Evolutionary conservation across 352 stramenopile species (phyloP), one percentile per base, ranked within the genome.

Genomic region (Pythium guiyangense): DNA sequence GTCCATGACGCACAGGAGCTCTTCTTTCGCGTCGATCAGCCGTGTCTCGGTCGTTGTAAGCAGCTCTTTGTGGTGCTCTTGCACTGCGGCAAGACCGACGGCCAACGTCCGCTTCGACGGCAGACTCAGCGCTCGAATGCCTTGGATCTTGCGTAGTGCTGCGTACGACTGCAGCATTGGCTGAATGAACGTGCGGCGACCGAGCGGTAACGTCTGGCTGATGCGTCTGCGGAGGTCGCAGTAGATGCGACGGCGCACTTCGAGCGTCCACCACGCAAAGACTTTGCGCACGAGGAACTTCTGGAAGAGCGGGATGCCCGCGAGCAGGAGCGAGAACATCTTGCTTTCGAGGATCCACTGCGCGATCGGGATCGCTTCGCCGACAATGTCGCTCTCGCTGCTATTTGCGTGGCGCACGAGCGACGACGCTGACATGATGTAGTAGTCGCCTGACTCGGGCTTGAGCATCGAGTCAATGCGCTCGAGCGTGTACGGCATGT

Each of bases 291-390:
- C 48, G 18, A 88, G 48, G 35, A 91, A 86, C 34, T 89, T 87
- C 46, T 91, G 81, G 57, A 89, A 89, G 3, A 91, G 63, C 22
- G 81, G 81, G 42, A 88, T 86, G 2, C 79, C 77, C 37, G 77
- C 70, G n/a, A 89, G 63, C 22, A 89, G 52, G 4, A 88, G 66
- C 2, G 80, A 75, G 56, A 91, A 88, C 73, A 87, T 84, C 47
- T 82, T 82, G 58, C 78, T 86, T 43, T 91, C 78, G 64, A 85
- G 74, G 5, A 91, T 62, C 81, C 81, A 91, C 42, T 89, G 77
- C 6, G 76, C 66, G 18, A 87, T 67, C 5, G 78, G 69, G 12
- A 88, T 91, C 15, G 63, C 71, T 52, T 91, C 81, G 0, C 73
- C 62, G 34, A 18, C 39, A 45, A 18, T 45, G 39, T 22, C 39